phyloP scores from a whole-genome alignment of 1,284 basidiomycete genomes.

The Tilletia walkeri region DNA sequence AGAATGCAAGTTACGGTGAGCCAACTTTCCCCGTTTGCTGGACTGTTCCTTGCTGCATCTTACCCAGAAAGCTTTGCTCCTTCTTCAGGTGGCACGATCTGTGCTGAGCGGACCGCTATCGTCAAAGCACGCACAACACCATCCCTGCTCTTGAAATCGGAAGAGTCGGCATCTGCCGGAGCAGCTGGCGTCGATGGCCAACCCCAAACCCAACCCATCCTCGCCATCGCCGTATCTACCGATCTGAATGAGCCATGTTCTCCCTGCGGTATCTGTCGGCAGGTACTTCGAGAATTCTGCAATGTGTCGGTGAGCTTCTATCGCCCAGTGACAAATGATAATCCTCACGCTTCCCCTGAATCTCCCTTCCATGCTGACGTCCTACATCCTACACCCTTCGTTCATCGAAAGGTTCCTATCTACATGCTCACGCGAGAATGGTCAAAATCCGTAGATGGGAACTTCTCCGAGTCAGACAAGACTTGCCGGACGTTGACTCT shows the following conservation, averaged over 20 bases:
- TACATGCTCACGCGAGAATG: slow-evolving; percentile 74
- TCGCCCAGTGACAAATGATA: no score
- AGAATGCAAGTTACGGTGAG: slow-evolving; percentile 84
- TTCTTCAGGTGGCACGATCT: slow-evolving; percentile 37
- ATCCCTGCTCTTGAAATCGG: slow-evolving; percentile 19
- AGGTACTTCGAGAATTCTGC: slow-evolving; percentile 87
- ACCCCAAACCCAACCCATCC: slow-evolving; percentile 8
- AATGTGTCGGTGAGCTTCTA: slow-evolving; percentile 22
- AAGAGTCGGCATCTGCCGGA: slow-evolving; percentile 23
- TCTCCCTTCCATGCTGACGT: no score
- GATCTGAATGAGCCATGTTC: slow-evolving; percentile 42
- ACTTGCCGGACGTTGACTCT: slow-evolving; percentile 63
- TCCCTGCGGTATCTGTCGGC: slow-evolving; percentile 82
- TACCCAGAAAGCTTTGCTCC: neutral
- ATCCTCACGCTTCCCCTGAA: no score
- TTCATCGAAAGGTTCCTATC: slow-evolving; percentile 65
- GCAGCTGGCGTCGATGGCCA: neutral
- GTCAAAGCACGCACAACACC: slow-evolving; percentile 36
- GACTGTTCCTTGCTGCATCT: neutral
- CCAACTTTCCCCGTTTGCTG: slow-evolving; percentile 5
- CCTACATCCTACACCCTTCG: no score
- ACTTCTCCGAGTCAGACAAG: slow-evolving; percentile 51
- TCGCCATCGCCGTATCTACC: slow-evolving; percentile 37
- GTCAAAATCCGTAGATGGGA: slow-evolving; percentile 38
- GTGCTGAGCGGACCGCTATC: slow-evolving; percentile 51